These are phyloP conservation scores for Astrephomene gubernaculifera DNA, from an alignment of 139 green algal genomes.

Conservation along the genomic window DNA sequence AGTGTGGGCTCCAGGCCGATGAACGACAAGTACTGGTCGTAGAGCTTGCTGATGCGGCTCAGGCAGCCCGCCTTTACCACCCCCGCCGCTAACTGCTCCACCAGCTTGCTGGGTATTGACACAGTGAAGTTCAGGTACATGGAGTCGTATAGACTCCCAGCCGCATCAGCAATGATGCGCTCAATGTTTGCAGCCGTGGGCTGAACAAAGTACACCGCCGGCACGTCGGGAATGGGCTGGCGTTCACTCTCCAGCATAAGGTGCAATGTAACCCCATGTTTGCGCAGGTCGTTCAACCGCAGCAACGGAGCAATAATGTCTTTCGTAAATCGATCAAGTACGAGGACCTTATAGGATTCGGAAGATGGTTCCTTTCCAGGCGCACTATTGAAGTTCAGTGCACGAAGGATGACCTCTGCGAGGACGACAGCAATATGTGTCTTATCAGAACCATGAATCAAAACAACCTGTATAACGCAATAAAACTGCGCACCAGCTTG, in stretches of 20 bases:
- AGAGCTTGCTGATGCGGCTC: constrained; percentile 79
- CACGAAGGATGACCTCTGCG: constrained; percentile 61
- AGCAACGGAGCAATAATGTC: constrained; percentile 96
- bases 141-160: constrained; percentile 87
- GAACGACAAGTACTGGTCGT: constrained; percentile 95
- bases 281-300: constrained; percentile 89
- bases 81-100: constrained; percentile 87
- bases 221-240: constrained; percentile 96
- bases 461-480: too few relatives aligned
- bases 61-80: constrained; percentile 69
- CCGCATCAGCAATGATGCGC: constrained; percentile 81
- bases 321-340: constrained; percentile 92
- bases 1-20: constrained; percentile 87
- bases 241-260: constrained; percentile 89
- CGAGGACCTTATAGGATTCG: constrained; percentile 94
- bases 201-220: constrained; percentile 96
- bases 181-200: constrained; percentile 77
- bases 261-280: constrained; percentile 96
- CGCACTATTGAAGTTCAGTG: constrained; percentile 61
- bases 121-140: constrained; percentile 96
- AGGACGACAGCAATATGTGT: background rate
- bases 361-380: constrained; percentile 45
- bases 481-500: constrained; percentile 70
- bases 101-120: constrained; percentile 70
- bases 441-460: background rate